Base-by-base conservation (phyloP, 371 early-diverging fungal genomes). In the Cokeromyces recurvatus region DNA sequence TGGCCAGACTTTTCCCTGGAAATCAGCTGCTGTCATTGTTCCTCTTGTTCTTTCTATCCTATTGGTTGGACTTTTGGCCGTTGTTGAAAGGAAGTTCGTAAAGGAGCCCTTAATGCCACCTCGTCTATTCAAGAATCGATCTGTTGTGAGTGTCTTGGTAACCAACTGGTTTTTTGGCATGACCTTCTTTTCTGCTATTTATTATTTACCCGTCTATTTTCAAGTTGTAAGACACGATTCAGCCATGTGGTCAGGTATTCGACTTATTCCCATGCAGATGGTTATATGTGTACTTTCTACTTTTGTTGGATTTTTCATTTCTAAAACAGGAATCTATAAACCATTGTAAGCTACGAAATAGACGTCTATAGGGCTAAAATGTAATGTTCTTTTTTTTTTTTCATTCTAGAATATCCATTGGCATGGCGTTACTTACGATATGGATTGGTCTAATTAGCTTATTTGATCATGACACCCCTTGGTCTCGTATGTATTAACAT, bases 161-260 rank as follows among this genome's bases (percentile, higher is more conserved):
- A 58, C 71, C 9, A 78, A 77, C 11, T 74, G 81, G 51, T 81
- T 77, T 44, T 66, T 80, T 46, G 73, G 82, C 5, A 63, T 72
- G 34, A 53, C 71, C 0, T 86, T 81, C 57, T 84, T 68, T 46
- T 55, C 67, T 29, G 67, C 72, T 0, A 53, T 81, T 5, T 84
- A 74, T 45, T 79, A 77, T 32, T 51, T 86, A 0, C 92, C 94
- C 12, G 66, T 89, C 8, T 93, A 84, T 64, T 89, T 87, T 66
- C 88, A 86, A 52, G 79, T 90, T 29, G 88, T 89, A 9, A 61
- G 61, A 27, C 64, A 65, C 7, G 67, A 72, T 34, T 46, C 52
- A 14, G 79, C 83, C 20, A 82, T 71, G 36, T 68, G 68, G 64
- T 76, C 77, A 0, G 83, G 83, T 21, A 55, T 81, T 27, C 55